These are phyloP conservation scores for Xerophyta viscosa DNA, from an alignment of 106 monocot genomes.

Conservation along the genomic window DNA sequence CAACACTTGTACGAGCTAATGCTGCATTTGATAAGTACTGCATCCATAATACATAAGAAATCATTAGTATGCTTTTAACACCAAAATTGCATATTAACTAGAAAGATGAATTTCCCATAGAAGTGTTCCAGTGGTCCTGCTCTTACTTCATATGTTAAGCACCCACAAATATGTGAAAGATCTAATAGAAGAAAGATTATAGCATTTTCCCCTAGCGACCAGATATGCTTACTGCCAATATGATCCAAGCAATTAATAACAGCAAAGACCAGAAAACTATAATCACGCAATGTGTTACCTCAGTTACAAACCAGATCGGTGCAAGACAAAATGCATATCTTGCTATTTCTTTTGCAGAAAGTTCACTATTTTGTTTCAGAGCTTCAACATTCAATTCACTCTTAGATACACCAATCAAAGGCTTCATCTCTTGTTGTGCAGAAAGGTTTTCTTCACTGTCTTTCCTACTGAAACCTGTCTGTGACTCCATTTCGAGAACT, in stretches of 20 bases:
- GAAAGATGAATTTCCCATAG: too few relatives aligned
- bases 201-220: too few relatives aligned
- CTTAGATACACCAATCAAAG: conserved; percentile 32
- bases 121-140: too few relatives aligned
- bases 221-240: too few relatives aligned
- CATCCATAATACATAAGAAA: conserved; percentile 3
- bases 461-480: conserved; percentile 33
- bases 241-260: too few relatives aligned
- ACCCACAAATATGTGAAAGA: too few relatives aligned
- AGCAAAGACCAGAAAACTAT: too few relatives aligned
- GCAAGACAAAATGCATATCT: conserved; percentile 85
- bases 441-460: conserved; percentile 57
- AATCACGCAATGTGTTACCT: conserved; percentile 65
- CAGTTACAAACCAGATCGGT: conserved; percentile 94
- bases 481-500: conserved; percentile 59
- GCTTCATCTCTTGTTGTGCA: conserved; percentile 37
- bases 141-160: too few relatives aligned
- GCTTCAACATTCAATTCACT: conserved; percentile 21
- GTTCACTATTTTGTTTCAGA: conserved; percentile 32
- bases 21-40: conserved; percentile 99
- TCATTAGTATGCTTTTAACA: neutral
- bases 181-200: too few relatives aligned
- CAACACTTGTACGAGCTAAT: conserved; percentile 95
- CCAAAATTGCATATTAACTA: too few relatives aligned
- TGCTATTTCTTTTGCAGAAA: conserved; percentile 62